phyloP scores from a whole-genome alignment of 164 flowering plant species.

The Vitis amurensis region DNA sequence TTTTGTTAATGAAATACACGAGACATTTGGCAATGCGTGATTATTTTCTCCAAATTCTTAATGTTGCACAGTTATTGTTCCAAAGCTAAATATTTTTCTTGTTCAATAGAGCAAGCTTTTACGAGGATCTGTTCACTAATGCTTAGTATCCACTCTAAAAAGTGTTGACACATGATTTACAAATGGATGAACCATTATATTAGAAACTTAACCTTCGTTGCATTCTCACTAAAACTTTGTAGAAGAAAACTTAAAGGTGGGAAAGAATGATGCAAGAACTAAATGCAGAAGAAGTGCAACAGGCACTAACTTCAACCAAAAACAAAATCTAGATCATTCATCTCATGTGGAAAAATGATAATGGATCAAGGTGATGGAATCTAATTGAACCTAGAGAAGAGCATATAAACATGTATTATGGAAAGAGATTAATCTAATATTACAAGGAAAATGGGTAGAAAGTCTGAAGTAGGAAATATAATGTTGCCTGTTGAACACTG shows the following conservation, averaged over 20 bases:
- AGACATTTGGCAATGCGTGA: background rate
- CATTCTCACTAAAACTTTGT: background rate
- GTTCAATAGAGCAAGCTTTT: background rate
- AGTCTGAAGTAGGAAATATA: background rate
- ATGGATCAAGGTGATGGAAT: background rate
- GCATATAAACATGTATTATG: background rate
- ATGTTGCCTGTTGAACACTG: background rate
- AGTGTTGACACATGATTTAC: background rate
- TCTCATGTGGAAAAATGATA: background rate
- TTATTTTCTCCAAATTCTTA: background rate
- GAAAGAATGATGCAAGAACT: background rate
- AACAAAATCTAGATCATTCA: background rate
- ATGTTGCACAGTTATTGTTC: too few species aligned
- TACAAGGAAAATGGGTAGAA: background rate
- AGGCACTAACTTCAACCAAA: background rate
- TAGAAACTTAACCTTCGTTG: background rate
- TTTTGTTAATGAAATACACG: background rate
- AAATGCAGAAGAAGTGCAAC: background rate
- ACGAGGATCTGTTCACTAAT: background rate
- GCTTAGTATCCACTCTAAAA: background rate
- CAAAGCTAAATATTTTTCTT: too few species aligned
- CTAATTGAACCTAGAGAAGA: background rate
- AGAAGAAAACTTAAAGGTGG: background rate
- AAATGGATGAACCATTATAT: background rate
- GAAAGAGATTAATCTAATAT: background rate